Conservation (phyloP, 2,329 filamentous ascomycete species). For the Neopestalotiopsis clavispora region DNA sequence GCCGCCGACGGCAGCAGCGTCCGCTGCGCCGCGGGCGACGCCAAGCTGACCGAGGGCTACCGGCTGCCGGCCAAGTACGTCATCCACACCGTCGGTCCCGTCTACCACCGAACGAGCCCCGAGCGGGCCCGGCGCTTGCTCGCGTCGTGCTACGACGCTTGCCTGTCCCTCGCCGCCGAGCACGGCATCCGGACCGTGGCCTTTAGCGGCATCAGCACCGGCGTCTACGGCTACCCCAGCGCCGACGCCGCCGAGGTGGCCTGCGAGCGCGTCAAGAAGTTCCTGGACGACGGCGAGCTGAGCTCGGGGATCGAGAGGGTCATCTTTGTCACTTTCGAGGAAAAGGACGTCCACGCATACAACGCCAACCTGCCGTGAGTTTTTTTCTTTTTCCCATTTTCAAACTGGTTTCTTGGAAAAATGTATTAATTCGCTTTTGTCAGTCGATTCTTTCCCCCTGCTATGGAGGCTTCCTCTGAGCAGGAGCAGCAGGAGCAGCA, state of each 20-base stretch:
- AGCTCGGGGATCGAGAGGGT: constrained; percentile 68
- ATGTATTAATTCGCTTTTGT: neutral
- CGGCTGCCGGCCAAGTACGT: constrained; percentile 73
- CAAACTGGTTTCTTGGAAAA: too few relatives aligned
- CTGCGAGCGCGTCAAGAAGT: constrained; percentile 60
- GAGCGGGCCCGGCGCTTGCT: constrained; percentile 50
- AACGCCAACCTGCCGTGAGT: constrained; percentile 73
- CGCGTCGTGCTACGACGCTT: constrained; percentile 71
- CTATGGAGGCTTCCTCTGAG: constrained; percentile 18
- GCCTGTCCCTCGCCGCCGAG: constrained; percentile 73
- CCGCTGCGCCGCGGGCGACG: constrained; percentile 75
- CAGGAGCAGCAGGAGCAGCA: constrained; percentile 20
- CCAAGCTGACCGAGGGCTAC: constrained; percentile 84
- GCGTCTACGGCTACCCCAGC: constrained; percentile 87
- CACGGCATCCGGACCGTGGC: constrained; percentile 74
- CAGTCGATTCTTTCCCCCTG: constrained; percentile 34
- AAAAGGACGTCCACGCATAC: constrained; percentile 80
- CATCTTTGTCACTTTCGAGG: constrained; percentile 83
- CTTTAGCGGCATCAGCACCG: constrained; percentile 86
- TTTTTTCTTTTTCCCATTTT: too few relatives aligned
- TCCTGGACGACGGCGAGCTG: constrained; percentile 53
- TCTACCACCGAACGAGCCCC: constrained; percentile 60
- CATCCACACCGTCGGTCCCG: constrained; percentile 89
- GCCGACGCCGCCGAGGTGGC: constrained; percentile 74
- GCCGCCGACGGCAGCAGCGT: too few relatives aligned